Percentiles rank a stretch among this genome's conserved stretches.
Evolutionary conservation across 805 yeast genomes (phyloP).

Genomic region (Lipomyces lipofer): DNA sequence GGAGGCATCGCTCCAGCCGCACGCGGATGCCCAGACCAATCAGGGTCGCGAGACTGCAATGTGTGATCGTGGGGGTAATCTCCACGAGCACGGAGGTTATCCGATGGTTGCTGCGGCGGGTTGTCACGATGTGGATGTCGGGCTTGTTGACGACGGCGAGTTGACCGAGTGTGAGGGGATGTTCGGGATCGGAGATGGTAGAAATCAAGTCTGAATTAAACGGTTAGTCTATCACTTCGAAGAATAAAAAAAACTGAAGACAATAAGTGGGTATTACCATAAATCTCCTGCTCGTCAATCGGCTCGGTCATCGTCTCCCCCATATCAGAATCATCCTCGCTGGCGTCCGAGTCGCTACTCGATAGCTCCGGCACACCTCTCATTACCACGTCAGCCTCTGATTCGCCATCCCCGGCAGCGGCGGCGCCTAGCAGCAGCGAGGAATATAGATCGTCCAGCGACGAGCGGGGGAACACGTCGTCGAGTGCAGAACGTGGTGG

Average conservation of each 20-base stretch:
- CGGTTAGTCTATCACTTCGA: background rate
- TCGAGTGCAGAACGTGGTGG: slow-evolving; percentile 25
- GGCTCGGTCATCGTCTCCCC: slow-evolving; percentile 49
- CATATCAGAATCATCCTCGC: slow-evolving; percentile 33
- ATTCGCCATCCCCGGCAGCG: slow-evolving; percentile 35
- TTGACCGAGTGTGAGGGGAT: slow-evolving; percentile 92
- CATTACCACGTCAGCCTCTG: slow-evolving; percentile 18
- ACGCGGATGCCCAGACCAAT: slow-evolving; percentile 95
- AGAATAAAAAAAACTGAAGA: background rate
- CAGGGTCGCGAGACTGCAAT: slow-evolving; percentile 92
- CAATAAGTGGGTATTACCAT: slow-evolving; percentile 41
- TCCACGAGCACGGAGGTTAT: slow-evolving; percentile 76
- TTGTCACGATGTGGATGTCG: slow-evolving; percentile 72
- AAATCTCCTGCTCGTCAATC: slow-evolving; percentile 87
- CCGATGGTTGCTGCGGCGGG: slow-evolving; percentile 39
- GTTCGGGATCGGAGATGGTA: slow-evolving; percentile 93
- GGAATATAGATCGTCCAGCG: slow-evolving; percentile 8
- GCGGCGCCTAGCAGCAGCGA: slow-evolving; percentile 32
- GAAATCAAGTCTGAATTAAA: slow-evolving; percentile 61
- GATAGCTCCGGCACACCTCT: slow-evolving; percentile 16
- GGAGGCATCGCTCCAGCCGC: slow-evolving; percentile 82
- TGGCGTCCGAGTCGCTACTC: slow-evolving; percentile 26
- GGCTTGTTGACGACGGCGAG: slow-evolving; percentile 85
- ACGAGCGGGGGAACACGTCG: slow-evolving; percentile 10
- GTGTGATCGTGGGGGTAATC: slow-evolving; percentile 97